These are phyloP conservation scores for Deinandra increscens DNA, from an alignment of 129 eudicot genomes.

Conservation along the genomic window DNA sequence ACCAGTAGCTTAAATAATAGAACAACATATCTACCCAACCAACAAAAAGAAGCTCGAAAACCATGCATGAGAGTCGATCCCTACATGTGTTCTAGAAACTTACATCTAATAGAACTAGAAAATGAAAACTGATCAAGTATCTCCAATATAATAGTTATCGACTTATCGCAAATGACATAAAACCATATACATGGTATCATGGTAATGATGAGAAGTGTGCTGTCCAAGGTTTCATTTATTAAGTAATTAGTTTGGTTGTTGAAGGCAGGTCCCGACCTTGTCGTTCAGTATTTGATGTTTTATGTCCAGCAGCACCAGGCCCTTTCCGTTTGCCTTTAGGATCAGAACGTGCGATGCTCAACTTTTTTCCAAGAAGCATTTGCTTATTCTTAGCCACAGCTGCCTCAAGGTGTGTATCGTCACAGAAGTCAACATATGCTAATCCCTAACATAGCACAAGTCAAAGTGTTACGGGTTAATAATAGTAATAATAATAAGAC, in stretches of 20 bases:
- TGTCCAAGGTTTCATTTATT: neutral
- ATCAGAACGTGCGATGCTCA: slow-evolving; percentile 80
- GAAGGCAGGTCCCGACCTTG: slow-evolving; percentile 34
- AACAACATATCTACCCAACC: neutral
- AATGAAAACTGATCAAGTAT: neutral
- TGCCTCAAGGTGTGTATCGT: slow-evolving; percentile 72
- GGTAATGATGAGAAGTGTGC: neutral
- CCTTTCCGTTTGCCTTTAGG: slow-evolving; percentile 58
- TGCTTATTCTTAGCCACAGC: slow-evolving; percentile 81
- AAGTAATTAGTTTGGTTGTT: neutral
- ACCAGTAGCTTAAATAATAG: neutral
- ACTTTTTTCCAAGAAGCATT: slow-evolving; percentile 54
- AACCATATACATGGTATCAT: neutral
- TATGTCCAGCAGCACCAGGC: slow-evolving; percentile 25
- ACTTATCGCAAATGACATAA: neutral
- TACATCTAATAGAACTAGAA: neutral
- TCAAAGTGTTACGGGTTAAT: neutral
- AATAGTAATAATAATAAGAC: neutral
- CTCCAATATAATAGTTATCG: neutral
- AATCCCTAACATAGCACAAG: slow-evolving; percentile 54
- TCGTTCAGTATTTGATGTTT: slow-evolving; percentile 22
- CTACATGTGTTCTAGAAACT: neutral
- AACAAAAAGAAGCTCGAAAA: neutral
- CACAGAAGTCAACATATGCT: slow-evolving; percentile 88
- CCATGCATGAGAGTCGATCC: slow-evolving; percentile 12